These are phyloP conservation scores for Fusarium multiceps DNA, from an alignment of 2,329 filamentous ascomycete species.

Conservation along the genomic window DNA sequence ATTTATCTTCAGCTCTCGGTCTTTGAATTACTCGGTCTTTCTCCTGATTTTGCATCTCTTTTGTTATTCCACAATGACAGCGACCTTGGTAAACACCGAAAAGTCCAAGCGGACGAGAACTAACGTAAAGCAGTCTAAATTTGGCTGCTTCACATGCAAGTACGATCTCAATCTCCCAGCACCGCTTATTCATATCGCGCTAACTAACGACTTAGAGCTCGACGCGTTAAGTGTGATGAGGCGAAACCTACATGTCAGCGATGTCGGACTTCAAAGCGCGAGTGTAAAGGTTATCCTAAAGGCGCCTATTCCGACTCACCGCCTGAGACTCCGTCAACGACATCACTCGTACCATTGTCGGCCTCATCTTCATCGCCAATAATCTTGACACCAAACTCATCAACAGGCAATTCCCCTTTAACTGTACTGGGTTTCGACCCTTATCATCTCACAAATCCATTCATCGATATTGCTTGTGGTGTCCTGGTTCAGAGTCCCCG, in stretches of 20 bases:
- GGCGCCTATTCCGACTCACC: background rate
- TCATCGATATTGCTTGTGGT: slow-evolving; percentile 23
- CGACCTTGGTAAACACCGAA: background rate
- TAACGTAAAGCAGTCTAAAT: slow-evolving; percentile 41
- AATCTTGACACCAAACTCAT: background rate
- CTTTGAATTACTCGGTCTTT: slow-evolving; percentile 25
- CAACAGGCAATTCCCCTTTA: rapidly evolving
- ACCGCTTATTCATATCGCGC: no score
- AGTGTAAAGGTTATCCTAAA: slow-evolving; percentile 26
- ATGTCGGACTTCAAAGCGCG: slow-evolving; percentile 21
- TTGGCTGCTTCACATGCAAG: slow-evolving; percentile 42
- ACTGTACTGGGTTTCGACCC: background rate
- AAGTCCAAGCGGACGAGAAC: slow-evolving; percentile 35
- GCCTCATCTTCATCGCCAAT: background rate
- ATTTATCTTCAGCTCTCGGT: slow-evolving; percentile 7
- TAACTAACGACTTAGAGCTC: slow-evolving; percentile 5
- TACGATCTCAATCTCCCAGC: background rate
- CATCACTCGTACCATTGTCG: background rate
- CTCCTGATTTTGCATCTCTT: no score
- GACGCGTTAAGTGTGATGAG: slow-evolving; percentile 41
- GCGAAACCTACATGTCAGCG: slow-evolving; percentile 31
- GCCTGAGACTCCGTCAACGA: background rate
- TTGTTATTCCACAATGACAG: background rate
- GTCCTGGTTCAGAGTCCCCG: slow-evolving; percentile 28
- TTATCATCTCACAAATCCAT: background rate